Evolutionary conservation across 2,329 filamentous ascomycete species (phyloP).

Genomic region (Epichloe brachyelytri): DNA sequence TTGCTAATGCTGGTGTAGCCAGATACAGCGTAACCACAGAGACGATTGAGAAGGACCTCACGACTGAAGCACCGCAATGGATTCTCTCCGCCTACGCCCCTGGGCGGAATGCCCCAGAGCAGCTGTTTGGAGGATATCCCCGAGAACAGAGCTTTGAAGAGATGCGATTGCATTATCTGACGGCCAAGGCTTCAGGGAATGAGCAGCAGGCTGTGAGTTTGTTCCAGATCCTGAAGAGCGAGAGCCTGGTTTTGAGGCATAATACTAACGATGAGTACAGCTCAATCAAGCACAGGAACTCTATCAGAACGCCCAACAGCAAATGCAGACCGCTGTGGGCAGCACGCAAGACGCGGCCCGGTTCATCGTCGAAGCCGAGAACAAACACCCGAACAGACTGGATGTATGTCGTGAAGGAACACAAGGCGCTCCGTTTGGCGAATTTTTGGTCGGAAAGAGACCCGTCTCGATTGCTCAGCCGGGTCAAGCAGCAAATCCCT

Average conservation of each 20-base stretch:
- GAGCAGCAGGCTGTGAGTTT: slow-evolving; percentile 35
- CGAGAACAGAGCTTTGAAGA: slow-evolving; percentile 86
- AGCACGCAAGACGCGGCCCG: slow-evolving; percentile 61
- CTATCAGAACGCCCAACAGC: slow-evolving; percentile 51
- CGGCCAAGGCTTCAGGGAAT: slow-evolving; percentile 46
- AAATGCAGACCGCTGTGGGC: slow-evolving; percentile 57
- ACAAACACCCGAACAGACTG: slow-evolving; percentile 62
- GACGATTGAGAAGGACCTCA: slow-evolving; percentile 53
- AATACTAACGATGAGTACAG: slow-evolving; percentile 22
- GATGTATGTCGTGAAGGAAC: slow-evolving; percentile 44
- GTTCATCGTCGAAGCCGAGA: slow-evolving; percentile 52
- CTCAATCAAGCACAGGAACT: slow-evolving; percentile 47
- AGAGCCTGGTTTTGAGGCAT: background rate
- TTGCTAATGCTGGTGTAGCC: slow-evolving; percentile 8
- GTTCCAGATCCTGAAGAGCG: background rate
- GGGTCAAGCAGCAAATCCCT: slow-evolving; percentile 26
- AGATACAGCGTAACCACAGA: slow-evolving; percentile 43
- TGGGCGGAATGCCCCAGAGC: slow-evolving; percentile 60
- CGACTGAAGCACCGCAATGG: slow-evolving; percentile 64
- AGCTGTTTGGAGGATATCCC: slow-evolving; percentile 67
- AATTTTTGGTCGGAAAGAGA: slow-evolving; percentile 29
- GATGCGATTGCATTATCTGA: slow-evolving; percentile 61
- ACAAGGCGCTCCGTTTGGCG: slow-evolving; percentile 30
- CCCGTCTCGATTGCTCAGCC: slow-evolving; percentile 13
- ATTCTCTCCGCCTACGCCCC: slow-evolving; percentile 79